Evolutionary conservation across 1,139 yeast species (phyloP), one percentile per base, ranked within the genome.

Genomic region (Geotrichum klebahnii): DNA sequence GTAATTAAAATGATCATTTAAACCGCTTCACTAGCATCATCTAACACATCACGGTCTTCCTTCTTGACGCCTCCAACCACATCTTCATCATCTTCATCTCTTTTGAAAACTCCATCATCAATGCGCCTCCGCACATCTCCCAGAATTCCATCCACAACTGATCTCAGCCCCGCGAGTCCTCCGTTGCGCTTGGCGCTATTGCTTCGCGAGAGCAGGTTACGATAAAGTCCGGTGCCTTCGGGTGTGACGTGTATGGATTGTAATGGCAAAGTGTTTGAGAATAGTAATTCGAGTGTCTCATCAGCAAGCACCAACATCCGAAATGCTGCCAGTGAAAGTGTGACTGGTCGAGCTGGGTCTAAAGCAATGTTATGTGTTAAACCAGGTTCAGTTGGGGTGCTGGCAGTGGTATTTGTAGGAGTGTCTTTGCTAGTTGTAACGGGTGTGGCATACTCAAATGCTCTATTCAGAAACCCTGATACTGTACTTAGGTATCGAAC

Each of bases 271-370:
- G n/a, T n/a, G n/a, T 74, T 71, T 33, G 87, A 76, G 67, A 92
- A 92, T 57, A 90, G 79, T 36, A 84, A 71, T 64, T 92, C 97
- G 58, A 89, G 83, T 0, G 97, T 86, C 62, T 89, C 97, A 65
- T 90, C 96, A 0, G 97, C 97, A 14, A 92, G 73, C 3, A 92
- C 73, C 1, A 92, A 95, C 98, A 92, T 92, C 58, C 98, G 75
- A 70, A 92, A 92, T 0, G 96, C 88, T 0, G 97, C 90, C 26
- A 90, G 71, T 50, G 86, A 86, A 52, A 92, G 76, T 51, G 73
- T 80, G 17, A 84, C 81, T 0, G 95, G 95, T 10, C 82, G 76
- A 36, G 78, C 75, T 1, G 96, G 96, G 63, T 89, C 85, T 41
- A 88, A 70, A 0, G 96, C 96, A 1, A 81, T 86, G 63, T 88